Evolutionary conservation across 148 eudicot species (phyloP).

Genomic region (Silene latifolia): DNA sequence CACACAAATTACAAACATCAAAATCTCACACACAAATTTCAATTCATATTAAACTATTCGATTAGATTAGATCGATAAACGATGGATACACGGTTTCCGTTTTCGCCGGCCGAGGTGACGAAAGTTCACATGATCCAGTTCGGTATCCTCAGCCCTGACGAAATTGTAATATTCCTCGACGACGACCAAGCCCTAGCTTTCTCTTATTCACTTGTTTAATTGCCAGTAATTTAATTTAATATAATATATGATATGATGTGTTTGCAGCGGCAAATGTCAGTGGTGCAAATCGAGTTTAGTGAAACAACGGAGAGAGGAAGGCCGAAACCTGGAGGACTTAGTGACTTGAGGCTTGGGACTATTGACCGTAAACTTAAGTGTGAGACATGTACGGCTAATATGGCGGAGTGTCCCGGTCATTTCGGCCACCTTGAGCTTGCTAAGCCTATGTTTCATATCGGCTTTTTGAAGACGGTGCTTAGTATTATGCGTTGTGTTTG

Average conservation of each 20-base stretch:
- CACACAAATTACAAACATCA: too few relatives aligned
- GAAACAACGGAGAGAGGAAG: conserved; percentile 89
- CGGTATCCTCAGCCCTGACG: conserved; percentile 34
- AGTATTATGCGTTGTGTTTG: conserved; percentile 85
- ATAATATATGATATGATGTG: neutral
- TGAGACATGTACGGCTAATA: conserved; percentile 84
- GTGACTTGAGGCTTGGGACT: conserved; percentile 78
- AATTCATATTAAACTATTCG: too few relatives aligned
- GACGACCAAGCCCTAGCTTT: neutral
- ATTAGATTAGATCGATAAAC: neutral
- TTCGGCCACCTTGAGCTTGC: conserved; percentile 97
- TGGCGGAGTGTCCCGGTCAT: conserved; percentile 99
- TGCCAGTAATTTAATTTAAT: neutral
- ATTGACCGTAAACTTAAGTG: conserved; percentile 87
- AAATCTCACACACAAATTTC: too few relatives aligned
- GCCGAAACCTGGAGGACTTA: conserved; percentile 73
- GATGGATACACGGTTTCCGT: conserved; percentile 74
- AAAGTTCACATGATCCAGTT: conserved; percentile 34
- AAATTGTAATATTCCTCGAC: conserved; percentile 90
- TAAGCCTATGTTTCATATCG: conserved; percentile 92
- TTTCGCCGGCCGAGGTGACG: conserved; percentile 86
- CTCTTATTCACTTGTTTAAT: neutral
- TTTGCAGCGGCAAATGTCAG: conserved; percentile 97
- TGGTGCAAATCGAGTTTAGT: conserved; percentile 78
- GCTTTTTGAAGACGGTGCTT: conserved; percentile 83